Evolutionary conservation across 495 filamentous ascomycete genomes (phyloP).

Genomic region (Penicillium tannophilum): DNA sequence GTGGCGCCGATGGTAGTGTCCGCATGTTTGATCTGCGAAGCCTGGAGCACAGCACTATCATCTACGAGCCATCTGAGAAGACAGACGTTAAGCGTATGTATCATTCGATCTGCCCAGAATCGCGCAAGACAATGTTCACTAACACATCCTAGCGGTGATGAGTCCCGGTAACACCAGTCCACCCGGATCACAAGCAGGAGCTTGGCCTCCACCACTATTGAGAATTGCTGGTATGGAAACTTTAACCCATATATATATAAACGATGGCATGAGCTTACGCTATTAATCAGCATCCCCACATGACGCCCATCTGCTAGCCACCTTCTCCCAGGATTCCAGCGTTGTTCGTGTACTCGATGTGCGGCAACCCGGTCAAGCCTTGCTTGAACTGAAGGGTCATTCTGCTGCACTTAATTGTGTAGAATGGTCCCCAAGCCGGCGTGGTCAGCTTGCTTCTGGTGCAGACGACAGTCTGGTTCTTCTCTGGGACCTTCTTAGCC

Average conservation of each 20-base stretch:
- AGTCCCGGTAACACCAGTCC: conserved; percentile 62
- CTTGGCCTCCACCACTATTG: conserved; percentile 81
- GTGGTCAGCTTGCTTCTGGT: conserved; percentile 88
- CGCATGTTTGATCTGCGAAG: conserved; percentile 98
- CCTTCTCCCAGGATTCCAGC: conserved; percentile 91
- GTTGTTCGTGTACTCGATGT: conserved; percentile 95
- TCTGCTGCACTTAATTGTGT: conserved; percentile 82
- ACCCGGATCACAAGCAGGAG: conserved; percentile 71
- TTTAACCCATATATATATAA: neutral
- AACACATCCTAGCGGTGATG: conserved; percentile 31
- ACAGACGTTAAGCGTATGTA: conserved; percentile 72
- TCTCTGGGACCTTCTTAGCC: conserved; percentile 89
- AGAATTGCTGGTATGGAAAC: conserved; percentile 66
- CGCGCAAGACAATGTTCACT: neutral
- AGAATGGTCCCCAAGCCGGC: conserved; percentile 88
- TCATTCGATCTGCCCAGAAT: neutral
- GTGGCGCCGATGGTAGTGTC: conserved; percentile 96
- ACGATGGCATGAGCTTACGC: neutral
- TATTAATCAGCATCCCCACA: conserved; percentile 77
- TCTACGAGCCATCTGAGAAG: conserved; percentile 94
- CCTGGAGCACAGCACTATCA: conserved; percentile 97
- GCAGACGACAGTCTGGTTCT: conserved; percentile 90
- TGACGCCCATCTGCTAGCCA: conserved; percentile 92
- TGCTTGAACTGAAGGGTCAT: conserved; percentile 94
- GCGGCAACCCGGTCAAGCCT: conserved; percentile 91